phyloP scores from a whole-genome alignment of 495 filamentous ascomycete species.

The Penicillium herquei region DNA sequence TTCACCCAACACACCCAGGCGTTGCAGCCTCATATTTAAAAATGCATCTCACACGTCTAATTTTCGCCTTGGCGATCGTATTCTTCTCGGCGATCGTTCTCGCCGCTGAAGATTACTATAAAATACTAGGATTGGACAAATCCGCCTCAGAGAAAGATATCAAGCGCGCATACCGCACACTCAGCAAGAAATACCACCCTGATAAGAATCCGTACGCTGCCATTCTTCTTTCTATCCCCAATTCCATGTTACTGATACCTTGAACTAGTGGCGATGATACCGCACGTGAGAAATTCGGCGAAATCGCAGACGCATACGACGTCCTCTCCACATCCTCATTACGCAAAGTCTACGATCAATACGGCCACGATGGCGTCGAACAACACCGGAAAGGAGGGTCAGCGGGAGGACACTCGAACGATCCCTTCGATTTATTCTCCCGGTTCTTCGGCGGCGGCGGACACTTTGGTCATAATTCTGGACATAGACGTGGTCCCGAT shows the following conservation, averaged over 20 bases:
- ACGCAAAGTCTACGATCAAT: constrained; percentile 92
- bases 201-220: constrained; percentile 93
- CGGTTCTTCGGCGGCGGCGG: constrained; percentile 94
- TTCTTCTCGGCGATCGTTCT: constrained; percentile 38
- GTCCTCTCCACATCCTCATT: constrained; percentile 77
- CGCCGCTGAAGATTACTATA: constrained; percentile 86
- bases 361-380: constrained; percentile 86
- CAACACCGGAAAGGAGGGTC: constrained; percentile 73
- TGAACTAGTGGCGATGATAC: constrained; percentile 65
- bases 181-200: constrained; percentile 95
- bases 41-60: constrained; percentile 25
- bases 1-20: background rate
- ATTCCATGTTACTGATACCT: background rate
- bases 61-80: constrained; percentile 21
- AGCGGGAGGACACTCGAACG: constrained; percentile 54
- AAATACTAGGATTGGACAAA: constrained; percentile 80
- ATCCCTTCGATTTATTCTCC: constrained; percentile 96
- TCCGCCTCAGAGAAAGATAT: constrained; percentile 85
- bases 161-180: constrained; percentile 89
- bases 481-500: constrained; percentile 80
- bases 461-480: constrained; percentile 71
- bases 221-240: background rate
- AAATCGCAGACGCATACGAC: constrained; percentile 95
- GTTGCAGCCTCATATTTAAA: background rate
- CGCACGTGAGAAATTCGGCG: constrained; percentile 90